phyloP scores from a whole-genome alignment of 768 basidiomycete species.

The Leccinum sublutescens region DNA sequence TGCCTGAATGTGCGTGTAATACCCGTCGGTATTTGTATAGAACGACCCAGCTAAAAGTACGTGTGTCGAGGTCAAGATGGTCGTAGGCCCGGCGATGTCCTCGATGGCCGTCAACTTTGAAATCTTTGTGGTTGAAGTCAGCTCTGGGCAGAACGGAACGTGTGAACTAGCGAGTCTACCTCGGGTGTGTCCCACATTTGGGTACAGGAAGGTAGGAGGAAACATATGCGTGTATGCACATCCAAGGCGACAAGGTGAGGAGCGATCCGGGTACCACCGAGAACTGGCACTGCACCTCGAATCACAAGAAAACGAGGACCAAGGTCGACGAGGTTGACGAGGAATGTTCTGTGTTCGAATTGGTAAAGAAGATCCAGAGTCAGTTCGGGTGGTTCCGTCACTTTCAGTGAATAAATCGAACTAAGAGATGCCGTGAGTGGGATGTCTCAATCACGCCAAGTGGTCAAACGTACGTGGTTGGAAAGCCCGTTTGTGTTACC shows the following conservation, averaged over 20 bases:
- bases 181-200: background rate
- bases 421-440: background rate
- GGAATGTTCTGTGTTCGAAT: conserved; percentile 1
- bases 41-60: conserved; percentile 10
- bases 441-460: background rate
- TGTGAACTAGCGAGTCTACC: conserved; percentile 1
- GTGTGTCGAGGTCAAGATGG: conserved; percentile 22
- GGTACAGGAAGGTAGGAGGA: background rate
- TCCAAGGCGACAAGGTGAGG: conserved; percentile 12
- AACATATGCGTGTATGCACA: conserved; percentile 10
- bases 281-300: background rate
- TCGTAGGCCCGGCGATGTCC: background rate
- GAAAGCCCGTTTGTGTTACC: background rate
- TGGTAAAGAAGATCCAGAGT: conserved; percentile 16
- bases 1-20: conserved; percentile 10
- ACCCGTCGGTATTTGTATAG: background rate
- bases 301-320: conserved; percentile 19
- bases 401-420: conserved; percentile 10
- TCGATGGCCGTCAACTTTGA: background rate
- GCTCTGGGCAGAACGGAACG: background rate
- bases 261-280: background rate
- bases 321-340: conserved; percentile 4
- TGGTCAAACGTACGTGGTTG: background rate
- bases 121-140: background rate
- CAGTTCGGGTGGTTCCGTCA: background rate